Percentiles rank a stretch among this genome's conserved stretches.
phyloP scores from a whole-genome alignment of 345 rosid genomes.

The Corymbia maculata region DNA sequence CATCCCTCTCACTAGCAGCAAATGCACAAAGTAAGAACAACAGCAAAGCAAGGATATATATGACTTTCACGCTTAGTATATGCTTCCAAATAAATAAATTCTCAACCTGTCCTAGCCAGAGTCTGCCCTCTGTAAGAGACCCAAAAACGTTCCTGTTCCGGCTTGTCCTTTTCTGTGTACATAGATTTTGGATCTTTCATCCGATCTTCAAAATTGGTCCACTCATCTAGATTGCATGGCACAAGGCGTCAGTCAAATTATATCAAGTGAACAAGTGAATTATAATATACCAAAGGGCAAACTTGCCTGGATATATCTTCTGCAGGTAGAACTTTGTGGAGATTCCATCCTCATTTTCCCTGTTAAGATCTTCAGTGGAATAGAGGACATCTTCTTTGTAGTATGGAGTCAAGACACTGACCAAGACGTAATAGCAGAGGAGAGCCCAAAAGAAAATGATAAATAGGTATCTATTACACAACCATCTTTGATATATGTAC shows the following conservation, averaged over 20 bases:
- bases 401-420: constrained; percentile 89
- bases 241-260: background rate
- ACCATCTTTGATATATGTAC: background rate
- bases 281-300: background rate
- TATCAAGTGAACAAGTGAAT: background rate
- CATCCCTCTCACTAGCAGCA: constrained; percentile 83
- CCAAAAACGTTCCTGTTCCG: constrained; percentile 65
- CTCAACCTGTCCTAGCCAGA: constrained; percentile 82
- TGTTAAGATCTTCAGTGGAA: constrained; percentile 65
- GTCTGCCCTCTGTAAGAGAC: constrained; percentile 94
- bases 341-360: constrained; percentile 94
- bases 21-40: background rate
- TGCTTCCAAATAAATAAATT: background rate
- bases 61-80: background rate
- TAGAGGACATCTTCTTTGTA: constrained; percentile 82
- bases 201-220: constrained; percentile 68
- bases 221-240: constrained; percentile 58
- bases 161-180: constrained; percentile 7
- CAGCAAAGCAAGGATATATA: background rate
- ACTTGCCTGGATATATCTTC: constrained; percentile 87
- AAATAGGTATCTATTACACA: background rate
- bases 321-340: constrained; percentile 68
- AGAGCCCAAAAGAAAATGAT: background rate
- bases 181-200: constrained; percentile 17
- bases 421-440: background rate